Percentiles rank a stretch among this genome's conserved stretches.
These are phyloP conservation scores for Tetrapisispora pingtungensis DNA, from an alignment of 805 yeast species.

Conservation along the genomic window DNA sequence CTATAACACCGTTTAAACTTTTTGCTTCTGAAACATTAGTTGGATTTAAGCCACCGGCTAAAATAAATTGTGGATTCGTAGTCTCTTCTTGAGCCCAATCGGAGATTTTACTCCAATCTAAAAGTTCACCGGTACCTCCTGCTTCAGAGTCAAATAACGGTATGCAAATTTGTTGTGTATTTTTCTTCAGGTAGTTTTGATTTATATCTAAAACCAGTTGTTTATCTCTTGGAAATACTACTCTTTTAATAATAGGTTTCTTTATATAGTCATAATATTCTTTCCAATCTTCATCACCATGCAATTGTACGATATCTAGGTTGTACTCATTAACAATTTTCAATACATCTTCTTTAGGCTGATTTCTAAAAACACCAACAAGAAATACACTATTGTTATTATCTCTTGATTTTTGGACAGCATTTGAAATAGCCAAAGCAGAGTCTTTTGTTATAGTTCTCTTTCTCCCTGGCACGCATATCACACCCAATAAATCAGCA, in stretches of 20 bases:
- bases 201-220: conserved; percentile 26
- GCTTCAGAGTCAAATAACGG: conserved; percentile 75
- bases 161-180: not conserved
- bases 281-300: conserved; percentile 50
- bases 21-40: conserved; percentile 56
- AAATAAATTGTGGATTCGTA: conserved; percentile 35
- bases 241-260: conserved; percentile 65
- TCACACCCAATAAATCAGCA: conserved; percentile 74
- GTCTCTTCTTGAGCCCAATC: conserved; percentile 30
- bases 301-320: conserved; percentile 78
- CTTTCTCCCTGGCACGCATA: conserved; percentile 71
- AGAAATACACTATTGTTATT: conserved; percentile 37
- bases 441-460: conserved; percentile 48
- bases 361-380: conserved; percentile 90
- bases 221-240: conserved; percentile 47
- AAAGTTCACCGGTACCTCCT: conserved; percentile 84
- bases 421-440: conserved; percentile 38
- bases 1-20: conserved; percentile 48
- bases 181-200: not conserved
- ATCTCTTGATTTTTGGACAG: conserved; percentile 26
- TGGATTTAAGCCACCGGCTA: conserved; percentile 88
- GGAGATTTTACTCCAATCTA: conserved; percentile 57
- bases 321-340: conserved; percentile 32
- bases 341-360: conserved; percentile 52
- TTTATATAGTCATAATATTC: conserved; percentile 31